Evolutionary conservation across 768 basidiomycete species (phyloP).

Genomic region (Rhodosporidiobolus sp.): DNA sequence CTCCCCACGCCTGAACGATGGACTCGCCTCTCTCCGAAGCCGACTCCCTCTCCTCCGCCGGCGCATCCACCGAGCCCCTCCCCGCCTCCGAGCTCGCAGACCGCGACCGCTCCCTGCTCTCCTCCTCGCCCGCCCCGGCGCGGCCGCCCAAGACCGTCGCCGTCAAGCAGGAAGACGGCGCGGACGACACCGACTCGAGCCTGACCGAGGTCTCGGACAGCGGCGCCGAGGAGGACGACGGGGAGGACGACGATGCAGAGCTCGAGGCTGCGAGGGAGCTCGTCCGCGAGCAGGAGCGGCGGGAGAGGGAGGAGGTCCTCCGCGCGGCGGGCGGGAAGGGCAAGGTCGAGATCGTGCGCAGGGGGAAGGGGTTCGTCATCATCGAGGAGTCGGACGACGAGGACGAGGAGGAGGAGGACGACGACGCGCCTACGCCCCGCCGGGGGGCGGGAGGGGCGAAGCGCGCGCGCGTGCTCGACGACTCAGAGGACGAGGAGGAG

Average conservation of each 20-base stretch:
- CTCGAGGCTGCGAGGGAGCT: constrained; percentile 1
- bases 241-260: background rate
- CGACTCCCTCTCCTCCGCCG: constrained; percentile 38
- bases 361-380: too few species aligned
- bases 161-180: background rate
- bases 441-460: too few species aligned
- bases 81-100: constrained; percentile 17
- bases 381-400: constrained; percentile 20
- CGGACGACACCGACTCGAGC: constrained; percentile 34
- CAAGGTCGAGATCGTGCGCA: too few species aligned
- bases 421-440: background rate
- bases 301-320: background rate
- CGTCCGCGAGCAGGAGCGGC: background rate
- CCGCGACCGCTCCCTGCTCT: constrained; percentile 2
- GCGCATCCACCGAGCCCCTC: constrained; percentile 37
- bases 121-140: background rate
- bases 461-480: background rate
- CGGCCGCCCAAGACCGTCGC: background rate
- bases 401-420: background rate
- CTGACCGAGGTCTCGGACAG: constrained; percentile 31
- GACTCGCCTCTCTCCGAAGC: constrained; percentile 34
- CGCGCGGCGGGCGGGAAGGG: too few species aligned
- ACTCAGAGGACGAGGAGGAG: background rate
- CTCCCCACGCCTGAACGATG: background rate
- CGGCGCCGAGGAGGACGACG: background rate